Conservation (phyloP, 1,284 basidiomycete genomes). For the Coriolopsis trogii region DNA sequence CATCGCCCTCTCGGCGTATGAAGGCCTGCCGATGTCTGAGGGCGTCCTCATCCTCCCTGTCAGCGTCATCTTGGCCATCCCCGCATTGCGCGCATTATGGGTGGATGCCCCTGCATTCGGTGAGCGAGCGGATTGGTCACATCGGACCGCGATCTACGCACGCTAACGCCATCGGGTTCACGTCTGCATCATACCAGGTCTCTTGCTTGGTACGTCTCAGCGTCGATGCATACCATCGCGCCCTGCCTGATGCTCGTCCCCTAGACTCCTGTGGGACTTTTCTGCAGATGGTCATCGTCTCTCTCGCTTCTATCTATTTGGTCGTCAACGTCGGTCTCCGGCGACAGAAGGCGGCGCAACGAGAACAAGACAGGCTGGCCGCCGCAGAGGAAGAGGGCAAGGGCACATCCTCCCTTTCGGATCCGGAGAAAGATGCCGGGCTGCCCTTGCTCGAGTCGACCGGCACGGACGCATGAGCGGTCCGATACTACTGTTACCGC, state of each 20-base stretch:
- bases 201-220: conserved; percentile 22
- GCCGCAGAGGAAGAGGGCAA: too few species aligned
- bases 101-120: conserved; percentile 24
- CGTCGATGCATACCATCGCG: too few species aligned
- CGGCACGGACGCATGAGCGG: too few species aligned
- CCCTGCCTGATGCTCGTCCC: background rate
- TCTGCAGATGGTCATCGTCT: conserved; percentile 23
- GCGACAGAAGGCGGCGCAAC: conserved; percentile 9
- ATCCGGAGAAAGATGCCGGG: background rate
- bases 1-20: conserved; percentile 22
- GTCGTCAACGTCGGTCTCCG: conserved; percentile 19
- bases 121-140: conserved; percentile 8
- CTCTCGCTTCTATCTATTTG: conserved; percentile 23
- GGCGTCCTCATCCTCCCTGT: conserved; percentile 23
- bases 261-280: conserved; percentile 20
- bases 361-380: background rate
- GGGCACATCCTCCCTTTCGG: too few species aligned
- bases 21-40: conserved; percentile 18
- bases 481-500: too few species aligned
- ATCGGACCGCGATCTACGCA: background rate
- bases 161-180: background rate
- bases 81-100: conserved; percentile 23
- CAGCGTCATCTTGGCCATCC: conserved; percentile 25
- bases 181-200: conserved; percentile 1
- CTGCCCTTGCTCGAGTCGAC: background rate